Conservation (phyloP, 2,329 filamentous ascomycete species). For the Ceratocystis huliohia region DNA sequence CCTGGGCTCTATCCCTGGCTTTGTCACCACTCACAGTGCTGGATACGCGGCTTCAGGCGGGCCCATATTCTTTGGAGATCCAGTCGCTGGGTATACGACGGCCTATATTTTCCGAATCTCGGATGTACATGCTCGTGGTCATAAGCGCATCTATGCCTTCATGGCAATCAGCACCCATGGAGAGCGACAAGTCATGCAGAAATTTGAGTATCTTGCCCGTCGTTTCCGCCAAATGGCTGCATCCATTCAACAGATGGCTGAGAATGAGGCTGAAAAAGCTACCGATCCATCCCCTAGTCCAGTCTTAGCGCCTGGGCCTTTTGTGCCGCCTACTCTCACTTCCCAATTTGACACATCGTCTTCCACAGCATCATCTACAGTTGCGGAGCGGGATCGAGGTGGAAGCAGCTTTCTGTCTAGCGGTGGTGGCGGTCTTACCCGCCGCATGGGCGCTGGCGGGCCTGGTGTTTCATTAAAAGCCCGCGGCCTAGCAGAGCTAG, state of each 20-base stretch:
- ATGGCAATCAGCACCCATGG: slow-evolving; percentile 53
- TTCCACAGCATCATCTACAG: background rate
- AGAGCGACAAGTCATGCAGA: slow-evolving; percentile 52
- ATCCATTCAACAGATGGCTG: slow-evolving; percentile 54
- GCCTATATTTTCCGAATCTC: slow-evolving; percentile 59
- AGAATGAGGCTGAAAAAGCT: slow-evolving; percentile 47
- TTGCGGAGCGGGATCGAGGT: slow-evolving; percentile 19
- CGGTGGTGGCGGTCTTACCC: slow-evolving; percentile 40
- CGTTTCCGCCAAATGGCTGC: slow-evolving; percentile 51
- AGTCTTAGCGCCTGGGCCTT: slow-evolving; percentile 27
- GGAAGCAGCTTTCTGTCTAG: slow-evolving; percentile 46
- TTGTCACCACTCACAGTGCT: slow-evolving; percentile 42
- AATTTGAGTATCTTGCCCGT: slow-evolving; percentile 48
- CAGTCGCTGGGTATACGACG: slow-evolving; percentile 52
- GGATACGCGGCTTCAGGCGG: slow-evolving; percentile 47
- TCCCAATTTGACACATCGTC: slow-evolving; percentile 26
- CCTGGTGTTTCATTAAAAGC: slow-evolving; percentile 44
- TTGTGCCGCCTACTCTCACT: slow-evolving; percentile 27
- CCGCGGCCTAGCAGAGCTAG: slow-evolving; percentile 51
- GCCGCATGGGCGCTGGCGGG: slow-evolving; percentile 45
- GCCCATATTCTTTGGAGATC: slow-evolving; percentile 57
- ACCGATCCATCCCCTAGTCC: slow-evolving; percentile 31
- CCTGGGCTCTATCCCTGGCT: slow-evolving; percentile 32
- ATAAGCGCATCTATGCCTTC: slow-evolving; percentile 57
- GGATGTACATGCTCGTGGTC: slow-evolving; percentile 53